phyloP scores from a whole-genome alignment of 2,329 filamentous ascomycete genomes.

The Aspergillus sp. region DNA sequence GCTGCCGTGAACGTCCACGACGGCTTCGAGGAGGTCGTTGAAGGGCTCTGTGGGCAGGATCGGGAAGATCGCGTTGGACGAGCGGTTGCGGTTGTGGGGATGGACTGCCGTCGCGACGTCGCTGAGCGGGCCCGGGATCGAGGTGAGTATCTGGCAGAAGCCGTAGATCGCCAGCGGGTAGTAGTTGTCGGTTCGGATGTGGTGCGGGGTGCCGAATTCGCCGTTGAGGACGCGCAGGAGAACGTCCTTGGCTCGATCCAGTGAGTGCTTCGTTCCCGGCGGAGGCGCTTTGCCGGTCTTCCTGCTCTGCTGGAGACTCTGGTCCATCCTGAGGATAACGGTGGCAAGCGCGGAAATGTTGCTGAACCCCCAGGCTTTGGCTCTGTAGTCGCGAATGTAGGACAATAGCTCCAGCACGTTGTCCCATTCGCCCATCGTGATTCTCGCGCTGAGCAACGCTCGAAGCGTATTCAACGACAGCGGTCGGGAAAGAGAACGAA shows the following conservation, averaged over 20 bases:
- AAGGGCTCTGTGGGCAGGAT: constrained; percentile 36
- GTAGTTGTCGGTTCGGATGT: constrained; percentile 5
- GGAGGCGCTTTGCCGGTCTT: constrained; percentile 1
- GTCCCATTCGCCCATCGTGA: constrained; percentile 26
- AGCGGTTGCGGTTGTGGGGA: constrained; percentile 6
- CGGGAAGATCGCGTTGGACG: constrained; percentile 12
- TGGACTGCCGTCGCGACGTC: constrained; percentile 16
- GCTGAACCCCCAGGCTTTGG: constrained; percentile 29
- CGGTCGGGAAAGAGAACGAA: constrained; percentile 21
- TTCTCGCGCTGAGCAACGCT: constrained; percentile 25
- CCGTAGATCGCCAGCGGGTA: constrained; percentile 23
- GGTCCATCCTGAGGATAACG: constrained; percentile 33
- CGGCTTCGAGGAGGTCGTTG: constrained; percentile 45
- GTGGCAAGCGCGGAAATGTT: constrained; percentile 28
- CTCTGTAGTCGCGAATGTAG: constrained; percentile 23
- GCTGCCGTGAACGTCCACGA: constrained; percentile 43
- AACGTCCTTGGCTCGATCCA: constrained; percentile 21
- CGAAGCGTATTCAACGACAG: constrained; percentile 27
- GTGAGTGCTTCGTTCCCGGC: constrained; percentile 8
- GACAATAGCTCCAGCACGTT: constrained; percentile 21
- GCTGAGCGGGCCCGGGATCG: constrained; percentile 23
- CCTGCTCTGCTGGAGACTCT: constrained; percentile 9
- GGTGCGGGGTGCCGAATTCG: constrained; percentile 21
- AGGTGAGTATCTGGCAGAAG: constrained; percentile 21
- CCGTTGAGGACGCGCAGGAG: constrained; percentile 26